Evolutionary conservation across 2,329 filamentous ascomycete genomes (phyloP), one percentile per base, ranked within the genome.

Genomic region (Xylariaceae sp.): DNA sequence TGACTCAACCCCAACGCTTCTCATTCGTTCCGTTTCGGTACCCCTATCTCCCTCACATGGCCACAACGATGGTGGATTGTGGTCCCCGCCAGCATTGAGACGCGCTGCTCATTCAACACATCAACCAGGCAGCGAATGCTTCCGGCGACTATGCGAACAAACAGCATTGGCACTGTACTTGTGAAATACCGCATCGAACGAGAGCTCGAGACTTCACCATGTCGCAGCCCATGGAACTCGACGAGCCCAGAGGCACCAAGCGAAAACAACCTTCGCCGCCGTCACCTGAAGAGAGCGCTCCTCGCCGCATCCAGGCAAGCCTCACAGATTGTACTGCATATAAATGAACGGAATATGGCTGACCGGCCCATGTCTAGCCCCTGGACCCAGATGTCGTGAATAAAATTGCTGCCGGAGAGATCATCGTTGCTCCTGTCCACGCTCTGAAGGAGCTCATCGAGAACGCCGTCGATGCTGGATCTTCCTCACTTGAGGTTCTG

Each of bases 361-460:
- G 45, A 64, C 57, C 34, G 31, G 49, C n/a, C 47, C 40, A 10
- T 41, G 7, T 51, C 5, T 53, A 96, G 86, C 88, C 93, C 13
- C 81, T 99, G 22, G 89, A 96, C 64, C 86, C 89, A 57, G 88
- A 94, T 73, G 94, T 99, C 18, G 89, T 99, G 60, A 99, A 97
- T 77, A 99, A 97, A 71, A 99, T 99, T 61, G 94, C 94, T 1
- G 94, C 94, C 0, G 94, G 94, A 17, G 94, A 99, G 71, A 99
- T 99, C 63, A 99, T 99, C 55, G 91, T 99, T 45, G 93, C 94
- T 2, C 95, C 94, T 0, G 91, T 97, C 28, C 90, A 99, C 70
- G 94, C 95, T 3, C 73, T 99, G 51, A 99, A 99, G 71, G 94
- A 99, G 69, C 76, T 99, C 45, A 91, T 99, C 12, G 94, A 99